Evolutionary conservation across 768 basidiomycete species (phyloP), one percentile per base, ranked within the genome.

Genomic region (Neoboletus magnificus): DNA sequence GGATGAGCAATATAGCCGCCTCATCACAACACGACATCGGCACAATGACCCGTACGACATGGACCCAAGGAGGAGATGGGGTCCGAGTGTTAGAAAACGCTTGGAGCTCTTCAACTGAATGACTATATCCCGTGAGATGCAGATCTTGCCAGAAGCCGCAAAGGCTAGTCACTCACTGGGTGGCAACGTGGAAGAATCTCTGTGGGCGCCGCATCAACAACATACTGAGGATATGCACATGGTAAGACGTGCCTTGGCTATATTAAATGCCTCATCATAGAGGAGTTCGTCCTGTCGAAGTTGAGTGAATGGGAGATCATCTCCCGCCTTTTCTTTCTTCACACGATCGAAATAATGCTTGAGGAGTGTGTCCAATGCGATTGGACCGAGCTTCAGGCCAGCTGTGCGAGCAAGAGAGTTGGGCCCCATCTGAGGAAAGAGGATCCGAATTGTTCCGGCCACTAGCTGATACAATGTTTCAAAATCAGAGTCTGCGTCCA

Each of bases 11-110:
- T 1, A 71, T 68, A 5, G 93, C 90, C 2, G 93, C 90, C 27
- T 85, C 79, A 40, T 89, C 82, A 63, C 93, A 93, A 43, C 77
- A 83, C 0, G 83, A 76, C 71, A 89, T 80, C 2, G 93, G 93
- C 4, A 97, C 80, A 10, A 85, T 64, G 11, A 89, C 74, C 48
- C 86, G 79, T 48, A 88, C 79, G 42, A 91, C 81, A 59, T 84
- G 87, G 10, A 90, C 84, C 81, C 86, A 91, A 30, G 92, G 92
- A 16, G 93, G 91, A 15, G 91, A 84, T 0, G 89, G 91, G 0
- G 89, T 93, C 18, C 86, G 82, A 0, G 84, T 86, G 64, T 93
- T 93, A 1, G 86, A 81, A 66, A 93, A 92, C 10, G 76, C 82
- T 79, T 68, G 92, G 0, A 93, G 75, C 53, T 93, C 91, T 69